Evolutionary conservation across 768 basidiomycete species (phyloP).

Genomic region (Xerocomus potaroensis): DNA sequence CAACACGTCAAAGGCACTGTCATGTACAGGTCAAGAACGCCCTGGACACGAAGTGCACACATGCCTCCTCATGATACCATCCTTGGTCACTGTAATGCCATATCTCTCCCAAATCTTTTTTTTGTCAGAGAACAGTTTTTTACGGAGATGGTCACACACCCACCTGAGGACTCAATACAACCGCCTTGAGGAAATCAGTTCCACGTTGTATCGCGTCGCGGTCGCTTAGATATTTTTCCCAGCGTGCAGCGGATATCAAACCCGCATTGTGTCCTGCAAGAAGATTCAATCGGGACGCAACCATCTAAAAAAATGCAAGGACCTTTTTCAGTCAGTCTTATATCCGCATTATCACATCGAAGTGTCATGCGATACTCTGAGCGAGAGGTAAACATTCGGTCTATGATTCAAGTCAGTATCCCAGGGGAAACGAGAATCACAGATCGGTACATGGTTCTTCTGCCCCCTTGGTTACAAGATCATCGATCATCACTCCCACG

Average conservation of each 20-base stretch:
- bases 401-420: constrained; percentile 35
- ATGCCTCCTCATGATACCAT: constrained; percentile 45
- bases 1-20: constrained; percentile 74
- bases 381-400: constrained; percentile 91
- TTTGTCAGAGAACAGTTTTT: not conserved
- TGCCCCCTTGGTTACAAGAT: constrained; percentile 81
- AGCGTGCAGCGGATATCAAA: constrained; percentile 41
- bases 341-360: constrained; percentile 85
- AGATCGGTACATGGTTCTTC: constrained; percentile 75
- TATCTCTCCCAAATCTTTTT: constrained; percentile 38
- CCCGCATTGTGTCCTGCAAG: constrained; percentile 38
- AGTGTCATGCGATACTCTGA: constrained; percentile 89
- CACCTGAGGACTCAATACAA: constrained; percentile 41
- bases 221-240: constrained; percentile 34
- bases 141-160: not conserved
- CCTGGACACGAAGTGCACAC: not conserved
- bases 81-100: constrained; percentile 39
- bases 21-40: not conserved
- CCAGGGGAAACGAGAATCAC: not conserved
- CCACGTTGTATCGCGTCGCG: constrained; percentile 33
- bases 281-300: not conserved
- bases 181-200: constrained; percentile 32
- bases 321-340: constrained; percentile 77
- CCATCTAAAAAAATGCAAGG: constrained; percentile 2
- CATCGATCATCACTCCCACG: constrained; percentile 89